Evolutionary conservation across 768 basidiomycete genomes (phyloP), one percentile per base, ranked within the genome.

Genomic region (Mycena polygramma): DNA sequence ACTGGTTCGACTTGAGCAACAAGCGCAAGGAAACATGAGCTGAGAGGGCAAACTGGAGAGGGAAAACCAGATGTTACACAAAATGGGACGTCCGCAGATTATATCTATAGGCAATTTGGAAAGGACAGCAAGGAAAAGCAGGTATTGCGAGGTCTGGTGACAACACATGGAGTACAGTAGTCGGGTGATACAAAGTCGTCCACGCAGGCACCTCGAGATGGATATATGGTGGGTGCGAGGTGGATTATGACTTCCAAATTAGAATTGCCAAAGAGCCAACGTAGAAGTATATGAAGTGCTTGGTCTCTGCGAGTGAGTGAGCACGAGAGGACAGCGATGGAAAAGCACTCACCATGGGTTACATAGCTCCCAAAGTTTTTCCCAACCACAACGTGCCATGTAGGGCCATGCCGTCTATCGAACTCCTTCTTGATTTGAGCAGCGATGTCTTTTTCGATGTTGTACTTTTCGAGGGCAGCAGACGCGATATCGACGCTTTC

Each of bases 311-410:
- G 22, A 48, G 65, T 26, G 36, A 54, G 43, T 53, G 48, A 45
- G 49, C 37, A 35, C 64, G 39, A 43, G n/a, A 26, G 68, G 41
- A 41, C 10, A 4, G 41, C 2, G 15, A 41, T 68, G 53, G 30
- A 3, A n/a, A 60, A 61, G 22, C 41, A 81, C 92, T 76, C 74
- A 97, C 96, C 97, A 78, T 98, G 97, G 53, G 97, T 98, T 51
- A 98, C 97, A 79, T 97, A 98, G 83, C 94, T 95, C 59, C 97
- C 97, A 89, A 97, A 98, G 85, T 98, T 98, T 87, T 97, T 98
- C 70, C 97, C 97, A 59, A 97, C 97, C 74, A 99, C 96, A 80
- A 96, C 96, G 80, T 99, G 97, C 97, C 97, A 99, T 75, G 97
- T 98, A 66, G 94, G 91, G 30, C 95, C 95, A 75, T 95, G 92